A percentile compares a stretch with the other conserved stretches of the same genome.
phyloP scores from a whole-genome alignment of 257 asterid species.

The Coffea eugenioides region DNA sequence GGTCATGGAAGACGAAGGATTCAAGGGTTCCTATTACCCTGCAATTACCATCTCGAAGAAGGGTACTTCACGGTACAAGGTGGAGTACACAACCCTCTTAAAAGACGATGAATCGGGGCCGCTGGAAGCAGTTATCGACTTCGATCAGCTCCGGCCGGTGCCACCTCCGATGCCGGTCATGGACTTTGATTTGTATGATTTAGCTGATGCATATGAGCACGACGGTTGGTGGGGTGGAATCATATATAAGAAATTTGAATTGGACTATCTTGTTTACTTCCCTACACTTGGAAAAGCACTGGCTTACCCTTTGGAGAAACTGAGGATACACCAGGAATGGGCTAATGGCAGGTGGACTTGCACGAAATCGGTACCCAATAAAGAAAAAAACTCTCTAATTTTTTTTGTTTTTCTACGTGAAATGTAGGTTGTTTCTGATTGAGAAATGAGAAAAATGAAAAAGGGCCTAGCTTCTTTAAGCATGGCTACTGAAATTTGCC shows the following conservation, averaged over 20 bases:
- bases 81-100: conserved; percentile 24
- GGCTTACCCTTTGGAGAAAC: not conserved
- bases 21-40: conserved; percentile 29
- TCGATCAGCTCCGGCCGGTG: conserved; percentile 28
- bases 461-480: no score
- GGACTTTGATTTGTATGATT: conserved; percentile 13
- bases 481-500: no score
- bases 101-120: conserved; percentile 27
- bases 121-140: conserved; percentile 25
- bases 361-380: not conserved
- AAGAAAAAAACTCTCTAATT: no score
- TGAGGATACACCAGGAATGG: not conserved
- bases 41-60: conserved; percentile 19
- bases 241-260: conserved; percentile 15
- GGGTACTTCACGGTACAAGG: conserved; percentile 7
- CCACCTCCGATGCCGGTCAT: conserved; percentile 22
- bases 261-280: not conserved
- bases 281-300: not conserved
- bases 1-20: conserved; percentile 27
- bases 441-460: no score
- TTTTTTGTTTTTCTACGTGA: not conserved
- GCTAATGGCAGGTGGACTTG: not conserved
- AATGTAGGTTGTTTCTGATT: no score
- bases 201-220: conserved; percentile 36
- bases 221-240: conserved; percentile 54